These are phyloP conservation scores for Xylaria multiplex DNA, from an alignment of 2,329 filamentous ascomycete genomes.

Conservation along the genomic window DNA sequence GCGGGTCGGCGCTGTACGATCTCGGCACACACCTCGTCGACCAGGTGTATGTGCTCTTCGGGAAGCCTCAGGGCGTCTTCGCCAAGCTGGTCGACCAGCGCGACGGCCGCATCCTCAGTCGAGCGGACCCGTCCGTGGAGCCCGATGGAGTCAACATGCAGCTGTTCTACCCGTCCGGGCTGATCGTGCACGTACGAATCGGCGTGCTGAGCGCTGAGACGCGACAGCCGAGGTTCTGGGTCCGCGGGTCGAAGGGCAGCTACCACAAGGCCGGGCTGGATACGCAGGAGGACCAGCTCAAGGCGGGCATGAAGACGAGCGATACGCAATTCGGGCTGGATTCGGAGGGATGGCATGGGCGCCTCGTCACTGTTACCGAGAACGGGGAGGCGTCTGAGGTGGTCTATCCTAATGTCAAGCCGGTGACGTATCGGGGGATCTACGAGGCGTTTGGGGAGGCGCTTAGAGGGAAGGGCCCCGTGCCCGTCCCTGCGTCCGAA, in stretches of 20 bases:
- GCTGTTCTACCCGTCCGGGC: slow-evolving; percentile 71
- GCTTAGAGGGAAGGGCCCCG: slow-evolving; percentile 59
- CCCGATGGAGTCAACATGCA: slow-evolving; percentile 71
- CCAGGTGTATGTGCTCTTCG: slow-evolving; percentile 77
- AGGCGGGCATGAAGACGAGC: slow-evolving; percentile 68
- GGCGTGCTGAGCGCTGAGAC: slow-evolving; percentile 74
- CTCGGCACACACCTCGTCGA: slow-evolving; percentile 81
- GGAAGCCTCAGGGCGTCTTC: slow-evolving; percentile 72
- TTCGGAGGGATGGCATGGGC: slow-evolving; percentile 63
- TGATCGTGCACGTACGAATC: slow-evolving; percentile 75
- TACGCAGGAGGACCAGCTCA: slow-evolving; percentile 78
- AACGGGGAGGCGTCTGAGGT: slow-evolving; percentile 62
- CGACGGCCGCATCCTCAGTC: slow-evolving; percentile 52
- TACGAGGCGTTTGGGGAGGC: slow-evolving; percentile 66
- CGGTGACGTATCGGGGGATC: slow-evolving; percentile 72
- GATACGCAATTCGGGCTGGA: slow-evolving; percentile 74
- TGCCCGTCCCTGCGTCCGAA: slow-evolving; percentile 64
- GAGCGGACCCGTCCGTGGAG: slow-evolving; percentile 55
- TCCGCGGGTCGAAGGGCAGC: slow-evolving; percentile 77
- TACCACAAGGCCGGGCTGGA: slow-evolving; percentile 79
- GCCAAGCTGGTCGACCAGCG: slow-evolving; percentile 75
- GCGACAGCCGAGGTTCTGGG: slow-evolving; percentile 79
- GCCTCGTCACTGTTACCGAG: slow-evolving; percentile 64
- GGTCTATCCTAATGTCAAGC: slow-evolving; percentile 67
- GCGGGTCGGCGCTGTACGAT: slow-evolving; percentile 76